These are phyloP conservation scores for Blastocystis sp. DNA, from an alignment of 352 stramenopile genomes.

Conservation along the genomic window DNA sequence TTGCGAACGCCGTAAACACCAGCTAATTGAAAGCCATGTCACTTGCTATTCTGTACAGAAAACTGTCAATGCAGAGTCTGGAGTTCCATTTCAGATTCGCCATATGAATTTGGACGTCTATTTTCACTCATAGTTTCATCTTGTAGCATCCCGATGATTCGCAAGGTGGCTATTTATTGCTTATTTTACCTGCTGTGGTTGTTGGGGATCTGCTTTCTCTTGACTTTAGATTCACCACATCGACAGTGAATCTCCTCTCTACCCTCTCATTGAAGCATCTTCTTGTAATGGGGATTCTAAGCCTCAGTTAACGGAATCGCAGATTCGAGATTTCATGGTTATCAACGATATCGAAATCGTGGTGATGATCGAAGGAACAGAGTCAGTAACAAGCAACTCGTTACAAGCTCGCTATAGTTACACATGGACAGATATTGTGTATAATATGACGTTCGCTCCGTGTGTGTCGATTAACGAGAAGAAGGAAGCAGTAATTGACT, in stretches of 20 bases:
- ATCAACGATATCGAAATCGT: slow-evolving; percentile 10
- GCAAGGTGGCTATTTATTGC: background rate
- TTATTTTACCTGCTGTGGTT: slow-evolving; percentile 8
- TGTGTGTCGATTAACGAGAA: slow-evolving; percentile 29
- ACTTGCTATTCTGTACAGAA: slow-evolving; percentile 58
- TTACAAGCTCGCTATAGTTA: slow-evolving; percentile 40
- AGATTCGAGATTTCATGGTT: background rate
- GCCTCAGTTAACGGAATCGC: background rate
- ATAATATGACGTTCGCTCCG: slow-evolving; percentile 19
- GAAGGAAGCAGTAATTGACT: slow-evolving; percentile 18
- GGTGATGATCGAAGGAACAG: slow-evolving; percentile 47
- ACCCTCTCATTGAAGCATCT: background rate
- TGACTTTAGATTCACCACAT: slow-evolving; percentile 28
- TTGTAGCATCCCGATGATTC: slow-evolving; percentile 24
- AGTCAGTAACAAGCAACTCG: slow-evolving; percentile 14
- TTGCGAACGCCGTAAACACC: slow-evolving; percentile 79
- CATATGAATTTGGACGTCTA: slow-evolving; percentile 13
- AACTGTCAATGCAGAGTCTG: background rate
- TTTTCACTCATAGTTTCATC: background rate
- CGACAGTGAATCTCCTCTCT: background rate
- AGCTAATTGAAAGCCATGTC: slow-evolving; percentile 67
- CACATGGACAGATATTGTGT: background rate
- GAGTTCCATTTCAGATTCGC: slow-evolving; percentile 17
- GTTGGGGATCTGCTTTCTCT: background rate
- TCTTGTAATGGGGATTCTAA: background rate